Evolutionary conservation across 2,329 filamentous ascomycete genomes (phyloP).

Genomic region (Diplodia seriata): DNA sequence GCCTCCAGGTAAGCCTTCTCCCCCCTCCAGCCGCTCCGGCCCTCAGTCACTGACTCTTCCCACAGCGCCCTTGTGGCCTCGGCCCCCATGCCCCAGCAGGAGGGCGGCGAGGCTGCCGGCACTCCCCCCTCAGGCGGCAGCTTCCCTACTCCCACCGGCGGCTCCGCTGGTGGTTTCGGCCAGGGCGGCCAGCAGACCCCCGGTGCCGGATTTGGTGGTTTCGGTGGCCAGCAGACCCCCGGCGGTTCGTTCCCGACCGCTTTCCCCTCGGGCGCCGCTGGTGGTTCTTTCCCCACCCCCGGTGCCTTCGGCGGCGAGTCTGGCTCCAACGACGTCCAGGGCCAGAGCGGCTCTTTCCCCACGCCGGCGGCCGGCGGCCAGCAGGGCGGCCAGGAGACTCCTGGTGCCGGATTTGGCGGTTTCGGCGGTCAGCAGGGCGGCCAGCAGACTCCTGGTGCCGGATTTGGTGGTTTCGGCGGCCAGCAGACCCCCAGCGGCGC

Average conservation of each 20-base stretch:
- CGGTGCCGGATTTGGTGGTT: background rate
- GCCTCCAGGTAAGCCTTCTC: conserved; percentile 23
- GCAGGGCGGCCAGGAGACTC: conserved; percentile 6
- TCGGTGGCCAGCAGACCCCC: no score
- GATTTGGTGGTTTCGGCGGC: background rate
- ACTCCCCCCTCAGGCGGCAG: conserved; percentile 12
- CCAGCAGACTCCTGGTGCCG: conserved; percentile 1
- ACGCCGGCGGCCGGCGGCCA: background rate
- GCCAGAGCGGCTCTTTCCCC: background rate
- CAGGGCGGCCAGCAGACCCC: conserved; percentile 1
- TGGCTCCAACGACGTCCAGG: conserved; percentile 1
- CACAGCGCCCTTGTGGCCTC: conserved; percentile 28
- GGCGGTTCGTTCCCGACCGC: conserved; percentile 15
- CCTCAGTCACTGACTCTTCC: background rate
- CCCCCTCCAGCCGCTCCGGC: background rate
- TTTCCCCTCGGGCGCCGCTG: no score
- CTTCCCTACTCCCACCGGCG: conserved; percentile 14
- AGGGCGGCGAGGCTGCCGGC: conserved; percentile 2
- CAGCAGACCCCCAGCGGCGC: background rate
- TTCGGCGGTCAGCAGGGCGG: conserved; percentile 17
- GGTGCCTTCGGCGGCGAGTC: background rate
- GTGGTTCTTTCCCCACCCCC: conserved; percentile 11
- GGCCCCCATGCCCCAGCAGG: conserved; percentile 23
- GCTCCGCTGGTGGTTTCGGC: background rate
- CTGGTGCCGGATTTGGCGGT: conserved; percentile 5